A percentile compares a stretch with the other conserved stretches of the same genome.
These are phyloP conservation scores for Eremothecium coryli DNA, from an alignment of 1,139 yeast species.

Conservation along the genomic window DNA sequence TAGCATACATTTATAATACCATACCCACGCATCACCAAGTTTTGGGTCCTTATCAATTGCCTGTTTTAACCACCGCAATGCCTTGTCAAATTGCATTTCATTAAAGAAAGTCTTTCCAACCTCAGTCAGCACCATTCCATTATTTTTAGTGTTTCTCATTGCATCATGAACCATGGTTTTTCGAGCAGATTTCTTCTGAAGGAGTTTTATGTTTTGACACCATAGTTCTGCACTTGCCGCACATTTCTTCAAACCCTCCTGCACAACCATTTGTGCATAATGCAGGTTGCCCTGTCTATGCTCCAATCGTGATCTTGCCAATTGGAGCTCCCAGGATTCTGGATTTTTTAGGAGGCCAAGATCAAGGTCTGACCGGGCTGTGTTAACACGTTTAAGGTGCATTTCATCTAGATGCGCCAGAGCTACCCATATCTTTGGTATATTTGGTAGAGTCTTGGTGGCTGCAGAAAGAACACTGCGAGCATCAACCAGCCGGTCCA, in stretches of 20 bases:
- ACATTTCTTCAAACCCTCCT: slow-evolving; percentile 50
- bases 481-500: slow-evolving; percentile 34
- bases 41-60: slow-evolving; percentile 46
- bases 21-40: slow-evolving; percentile 74
- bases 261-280: slow-evolving; percentile 49
- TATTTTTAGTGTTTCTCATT: slow-evolving; percentile 53
- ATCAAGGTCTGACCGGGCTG: slow-evolving; percentile 70
- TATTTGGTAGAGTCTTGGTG: slow-evolving; percentile 38
- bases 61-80: slow-evolving; percentile 68
- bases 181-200: slow-evolving; percentile 41
- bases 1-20: slow-evolving; percentile 44
- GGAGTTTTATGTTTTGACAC: slow-evolving; percentile 47
- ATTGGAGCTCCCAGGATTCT: slow-evolving; percentile 44
- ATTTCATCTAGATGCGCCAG: slow-evolving; percentile 44
- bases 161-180: slow-evolving; percentile 68
- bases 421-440: slow-evolving; percentile 46
- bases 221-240: slow-evolving; percentile 57
- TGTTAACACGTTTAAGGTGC: slow-evolving; percentile 32
- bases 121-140: slow-evolving; percentile 47
- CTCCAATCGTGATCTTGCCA: slow-evolving; percentile 54
- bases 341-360: slow-evolving; percentile 51
- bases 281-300: slow-evolving; percentile 37
- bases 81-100: slow-evolving; percentile 56
- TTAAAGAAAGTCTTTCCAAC: slow-evolving; percentile 65
- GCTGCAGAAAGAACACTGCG: slow-evolving; percentile 44